Conservation (phyloP, 2,329 filamentous ascomycete species). For the Venturia oleaginea region DNA sequence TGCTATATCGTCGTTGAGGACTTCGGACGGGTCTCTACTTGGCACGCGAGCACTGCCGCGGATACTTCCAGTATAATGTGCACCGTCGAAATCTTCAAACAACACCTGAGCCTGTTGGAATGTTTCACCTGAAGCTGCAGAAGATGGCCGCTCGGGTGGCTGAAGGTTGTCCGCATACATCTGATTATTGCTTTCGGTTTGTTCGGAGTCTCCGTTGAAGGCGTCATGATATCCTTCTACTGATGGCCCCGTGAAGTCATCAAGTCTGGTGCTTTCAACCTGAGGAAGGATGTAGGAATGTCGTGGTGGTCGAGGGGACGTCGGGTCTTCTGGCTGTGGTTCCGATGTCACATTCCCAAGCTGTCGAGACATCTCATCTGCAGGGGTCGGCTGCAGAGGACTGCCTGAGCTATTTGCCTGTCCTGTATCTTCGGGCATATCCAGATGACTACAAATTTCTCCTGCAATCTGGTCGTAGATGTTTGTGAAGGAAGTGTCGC, state of each 20-base stretch:
- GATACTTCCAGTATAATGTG: conserved; percentile 56
- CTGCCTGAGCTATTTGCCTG: background rate
- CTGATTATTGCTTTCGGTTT: background rate
- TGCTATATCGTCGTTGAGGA: background rate
- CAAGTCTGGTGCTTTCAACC: background rate
- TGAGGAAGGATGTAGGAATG: background rate
- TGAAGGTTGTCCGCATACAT: background rate
- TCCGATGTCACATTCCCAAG: background rate
- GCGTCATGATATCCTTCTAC: background rate
- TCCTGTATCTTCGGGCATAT: background rate
- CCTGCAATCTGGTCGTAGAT: conserved; percentile 14
- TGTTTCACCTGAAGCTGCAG: conserved; percentile 50
- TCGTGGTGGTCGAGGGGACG: conserved; percentile 1
- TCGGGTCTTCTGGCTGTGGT: background rate
- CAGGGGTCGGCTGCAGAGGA: background rate
- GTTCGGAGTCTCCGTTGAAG: conserved; percentile 9
- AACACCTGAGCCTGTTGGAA: conserved; percentile 56
- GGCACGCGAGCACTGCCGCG: background rate
- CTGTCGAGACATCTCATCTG: conserved; percentile 1
- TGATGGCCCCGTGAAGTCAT: background rate
- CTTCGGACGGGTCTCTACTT: conserved; percentile 22
- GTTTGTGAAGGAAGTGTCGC: conserved; percentile 14
- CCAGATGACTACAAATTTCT: background rate
- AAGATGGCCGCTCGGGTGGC: conserved; percentile 36
- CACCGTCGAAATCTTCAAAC: conserved; percentile 75